phyloP scores from a whole-genome alignment of 2,329 filamentous ascomycete species.

The Aureobasidium zeae region DNA sequence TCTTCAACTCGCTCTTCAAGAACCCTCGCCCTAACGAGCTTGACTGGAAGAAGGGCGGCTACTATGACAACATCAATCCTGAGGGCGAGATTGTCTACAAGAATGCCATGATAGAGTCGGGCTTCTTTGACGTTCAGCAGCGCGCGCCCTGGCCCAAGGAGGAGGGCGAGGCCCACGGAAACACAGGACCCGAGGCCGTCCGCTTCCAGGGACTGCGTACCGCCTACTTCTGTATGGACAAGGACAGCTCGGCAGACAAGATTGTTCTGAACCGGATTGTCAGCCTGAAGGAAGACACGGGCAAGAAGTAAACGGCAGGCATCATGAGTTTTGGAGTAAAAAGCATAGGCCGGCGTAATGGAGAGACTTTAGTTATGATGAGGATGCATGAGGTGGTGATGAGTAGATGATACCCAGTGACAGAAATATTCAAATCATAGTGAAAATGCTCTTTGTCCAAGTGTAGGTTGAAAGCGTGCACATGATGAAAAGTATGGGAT shows the following conservation, averaged over 20 bases:
- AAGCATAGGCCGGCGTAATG: constrained; percentile 5
- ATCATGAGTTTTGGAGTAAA: neutral
- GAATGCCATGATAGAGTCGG: constrained; percentile 70
- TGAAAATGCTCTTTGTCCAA: neutral
- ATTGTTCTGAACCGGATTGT: constrained; percentile 88
- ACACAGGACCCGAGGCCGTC: constrained; percentile 55
- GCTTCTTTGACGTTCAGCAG: constrained; percentile 65
- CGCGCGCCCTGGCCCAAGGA: constrained; percentile 75
- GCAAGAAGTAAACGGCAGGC: constrained; percentile 42
- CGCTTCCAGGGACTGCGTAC: constrained; percentile 88
- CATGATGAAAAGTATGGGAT: too few relatives aligned
- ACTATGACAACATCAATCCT: constrained; percentile 74
- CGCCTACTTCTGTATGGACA: constrained; percentile 79
- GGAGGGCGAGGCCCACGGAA: constrained; percentile 57
- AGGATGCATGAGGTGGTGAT: too few relatives aligned
- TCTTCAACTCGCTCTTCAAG: constrained; percentile 79
- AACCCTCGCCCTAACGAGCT: constrained; percentile 70
- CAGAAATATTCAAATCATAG: neutral
- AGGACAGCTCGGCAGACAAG: constrained; percentile 59
- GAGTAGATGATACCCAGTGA: too few relatives aligned
- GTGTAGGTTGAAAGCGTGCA: too few relatives aligned
- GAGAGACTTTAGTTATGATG: constrained; percentile 8
- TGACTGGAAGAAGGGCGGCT: constrained; percentile 60
- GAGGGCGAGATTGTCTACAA: constrained; percentile 72
- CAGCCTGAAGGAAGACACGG: constrained; percentile 77